Evolutionary conservation across 371 early-diverging fungal species (phyloP).

Genomic region (Parasitella parasitica): DNA sequence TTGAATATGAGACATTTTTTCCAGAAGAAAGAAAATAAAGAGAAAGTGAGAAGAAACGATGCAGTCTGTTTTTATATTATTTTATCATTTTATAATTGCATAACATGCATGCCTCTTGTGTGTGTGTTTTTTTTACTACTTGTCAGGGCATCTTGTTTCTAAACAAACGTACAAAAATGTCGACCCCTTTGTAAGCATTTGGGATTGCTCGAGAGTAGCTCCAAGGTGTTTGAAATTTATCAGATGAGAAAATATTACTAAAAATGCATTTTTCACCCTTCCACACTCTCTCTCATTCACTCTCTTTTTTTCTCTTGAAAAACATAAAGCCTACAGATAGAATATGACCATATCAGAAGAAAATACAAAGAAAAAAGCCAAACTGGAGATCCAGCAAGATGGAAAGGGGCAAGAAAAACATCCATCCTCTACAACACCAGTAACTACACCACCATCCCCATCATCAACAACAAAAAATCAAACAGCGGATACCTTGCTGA

Average conservation of each 20-base stretch:
- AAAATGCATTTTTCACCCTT: not conserved
- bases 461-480: not conserved
- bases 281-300: no score
- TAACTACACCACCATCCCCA: no score
- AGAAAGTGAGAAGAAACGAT: not conserved
- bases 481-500: not conserved
- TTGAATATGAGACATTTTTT: constrained; percentile 4
- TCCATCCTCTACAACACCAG: not conserved
- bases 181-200: not conserved
- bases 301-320: not conserved
- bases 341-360: not conserved
- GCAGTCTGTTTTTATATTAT: not conserved
- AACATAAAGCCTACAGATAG: no score
- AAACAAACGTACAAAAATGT: no score
- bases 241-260: no score
- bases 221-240: not conserved
- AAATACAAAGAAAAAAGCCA: not conserved
- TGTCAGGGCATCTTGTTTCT: not conserved
- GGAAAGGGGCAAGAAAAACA: not conserved
- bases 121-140: not conserved
- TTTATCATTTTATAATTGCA: not conserved
- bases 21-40: not conserved
- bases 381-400: not conserved
- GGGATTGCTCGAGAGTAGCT: not conserved
- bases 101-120: not conserved